Evolutionary conservation across 805 yeast genomes (phyloP).

Genomic region (Metschnikowia lochheadii): DNA sequence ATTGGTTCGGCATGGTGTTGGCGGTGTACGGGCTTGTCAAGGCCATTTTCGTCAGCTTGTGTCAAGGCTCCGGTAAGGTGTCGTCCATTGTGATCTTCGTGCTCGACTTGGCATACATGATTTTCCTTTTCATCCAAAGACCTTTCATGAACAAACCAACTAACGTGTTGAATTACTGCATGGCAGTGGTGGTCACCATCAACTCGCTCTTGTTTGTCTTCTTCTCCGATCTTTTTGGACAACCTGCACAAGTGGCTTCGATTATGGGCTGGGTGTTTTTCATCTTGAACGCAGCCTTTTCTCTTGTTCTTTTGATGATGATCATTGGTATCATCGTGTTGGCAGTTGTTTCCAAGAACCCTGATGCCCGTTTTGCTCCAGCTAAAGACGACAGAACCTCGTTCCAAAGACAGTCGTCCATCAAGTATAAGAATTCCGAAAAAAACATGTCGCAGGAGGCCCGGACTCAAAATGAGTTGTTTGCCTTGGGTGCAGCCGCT

Average conservation of each 20-base stretch:
- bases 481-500: constrained; percentile 21
- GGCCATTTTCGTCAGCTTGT: constrained; percentile 68
- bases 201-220: constrained; percentile 84
- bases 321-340: constrained; percentile 63
- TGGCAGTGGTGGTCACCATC: constrained; percentile 65
- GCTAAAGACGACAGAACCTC: constrained; percentile 91
- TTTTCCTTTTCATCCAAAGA: constrained; percentile 54
- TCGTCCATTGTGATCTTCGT: constrained; percentile 76
- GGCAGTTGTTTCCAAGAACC: constrained; percentile 72
- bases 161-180: constrained; percentile 68
- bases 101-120: constrained; percentile 67
- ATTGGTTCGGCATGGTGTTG: constrained; percentile 77
- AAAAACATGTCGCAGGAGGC: constrained; percentile 8
- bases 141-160: constrained; percentile 86
- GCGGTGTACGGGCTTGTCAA: constrained; percentile 60
- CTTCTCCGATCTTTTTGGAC: constrained; percentile 80
- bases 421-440: constrained; percentile 32
- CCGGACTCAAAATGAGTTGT: constrained; percentile 16
- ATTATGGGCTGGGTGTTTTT: constrained; percentile 92
- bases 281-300: constrained; percentile 83
- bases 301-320: constrained; percentile 66
- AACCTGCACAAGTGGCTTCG: constrained; percentile 71
- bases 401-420: constrained; percentile 54
- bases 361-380: constrained; percentile 83
- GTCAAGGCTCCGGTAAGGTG: constrained; percentile 77